Evolutionary conservation across 2,329 filamentous ascomycete species (phyloP).

Genomic region (Monosporascus sp.): DNA sequence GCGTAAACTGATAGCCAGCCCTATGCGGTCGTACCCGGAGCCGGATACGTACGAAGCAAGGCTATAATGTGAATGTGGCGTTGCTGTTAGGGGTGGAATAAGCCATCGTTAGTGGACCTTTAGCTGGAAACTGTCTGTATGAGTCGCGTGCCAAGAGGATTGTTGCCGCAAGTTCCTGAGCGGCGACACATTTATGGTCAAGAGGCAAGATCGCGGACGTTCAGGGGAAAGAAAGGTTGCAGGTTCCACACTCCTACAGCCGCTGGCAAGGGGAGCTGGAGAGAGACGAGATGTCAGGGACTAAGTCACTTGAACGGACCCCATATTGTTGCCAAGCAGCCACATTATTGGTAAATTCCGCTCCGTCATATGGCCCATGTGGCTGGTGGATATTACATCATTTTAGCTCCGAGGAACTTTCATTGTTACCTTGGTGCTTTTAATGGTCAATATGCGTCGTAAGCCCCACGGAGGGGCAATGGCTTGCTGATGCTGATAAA

Average conservation of each 20-base stretch:
- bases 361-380: neutral
- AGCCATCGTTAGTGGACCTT: neutral
- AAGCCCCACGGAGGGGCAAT: neutral
- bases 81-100: neutral
- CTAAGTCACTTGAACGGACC: neutral
- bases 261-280: constrained; percentile 2
- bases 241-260: neutral
- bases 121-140: neutral
- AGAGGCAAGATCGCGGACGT: constrained; percentile 1
- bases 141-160: constrained; percentile 3
- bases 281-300: constrained; percentile 2
- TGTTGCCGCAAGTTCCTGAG: constrained; percentile 6
- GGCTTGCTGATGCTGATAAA: constrained; percentile 4
- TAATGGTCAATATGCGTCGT: too few relatives aligned
- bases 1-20: neutral
- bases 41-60: neutral
- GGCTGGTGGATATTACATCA: neutral
- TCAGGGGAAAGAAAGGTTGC: constrained; percentile 10
- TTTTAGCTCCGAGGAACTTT: neutral
- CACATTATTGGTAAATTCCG: too few relatives aligned
- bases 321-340: too few relatives aligned
- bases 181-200: constrained; percentile 3
- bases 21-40: too few relatives aligned
- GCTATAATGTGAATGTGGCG: neutral
- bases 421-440: too few relatives aligned